Conservation (phyloP, 2,329 filamentous ascomycete species). For the Fusarium paranaense region DNA sequence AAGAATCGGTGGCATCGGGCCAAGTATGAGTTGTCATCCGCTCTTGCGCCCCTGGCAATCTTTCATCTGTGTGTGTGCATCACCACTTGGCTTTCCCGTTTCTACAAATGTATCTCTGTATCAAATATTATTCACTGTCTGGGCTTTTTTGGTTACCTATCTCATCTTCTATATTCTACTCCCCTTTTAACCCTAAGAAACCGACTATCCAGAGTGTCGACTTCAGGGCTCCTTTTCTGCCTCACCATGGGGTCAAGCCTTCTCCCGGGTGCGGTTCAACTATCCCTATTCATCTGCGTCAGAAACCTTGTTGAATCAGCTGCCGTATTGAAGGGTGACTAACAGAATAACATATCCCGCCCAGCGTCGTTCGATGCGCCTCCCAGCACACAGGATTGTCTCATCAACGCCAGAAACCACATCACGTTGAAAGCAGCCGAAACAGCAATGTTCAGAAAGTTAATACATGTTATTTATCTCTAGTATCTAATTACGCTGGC, state of each 20-base stretch:
- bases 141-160: neutral
- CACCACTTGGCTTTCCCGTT: neutral
- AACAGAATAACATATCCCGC: neutral
- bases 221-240: neutral
- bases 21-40: neutral
- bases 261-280: neutral
- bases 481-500: constrained; percentile 12
- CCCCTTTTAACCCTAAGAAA: neutral
- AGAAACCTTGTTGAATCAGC: neutral
- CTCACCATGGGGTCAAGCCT: neutral
- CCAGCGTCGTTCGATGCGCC: neutral
- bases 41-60: neutral
- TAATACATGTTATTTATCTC: constrained; percentile 13
- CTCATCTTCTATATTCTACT: neutral
- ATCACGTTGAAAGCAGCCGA: neutral
- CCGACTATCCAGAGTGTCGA: neutral
- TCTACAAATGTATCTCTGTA: neutral
- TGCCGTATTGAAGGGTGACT: neutral
- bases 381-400: neutral
- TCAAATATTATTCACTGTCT: neutral
- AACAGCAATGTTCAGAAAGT: neutral
- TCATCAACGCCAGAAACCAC: neutral
- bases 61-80: neutral
- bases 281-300: neutral
- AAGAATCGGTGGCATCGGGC: neutral